Conservation (phyloP, 1,284 basidiomycete genomes). For the Boletus semigastroideus region DNA sequence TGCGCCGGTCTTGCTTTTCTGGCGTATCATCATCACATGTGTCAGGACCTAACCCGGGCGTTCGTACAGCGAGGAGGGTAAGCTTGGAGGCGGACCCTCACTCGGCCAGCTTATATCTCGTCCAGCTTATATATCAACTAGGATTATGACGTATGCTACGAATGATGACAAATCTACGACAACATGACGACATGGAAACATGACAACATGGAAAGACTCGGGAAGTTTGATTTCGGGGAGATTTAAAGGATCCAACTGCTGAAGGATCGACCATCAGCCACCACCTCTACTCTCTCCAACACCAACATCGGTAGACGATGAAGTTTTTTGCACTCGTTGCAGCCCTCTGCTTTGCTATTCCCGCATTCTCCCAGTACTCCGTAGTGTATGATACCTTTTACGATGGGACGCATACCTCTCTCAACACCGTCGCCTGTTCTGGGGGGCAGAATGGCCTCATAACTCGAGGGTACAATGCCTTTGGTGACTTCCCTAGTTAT, state of each 20-base stretch:
- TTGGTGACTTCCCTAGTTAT: conserved; percentile 47
- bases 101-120: too few relatives aligned
- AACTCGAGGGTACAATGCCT: conserved; percentile 42
- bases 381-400: conserved; percentile 32
- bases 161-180: too few relatives aligned
- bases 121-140: too few relatives aligned
- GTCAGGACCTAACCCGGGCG: too few relatives aligned
- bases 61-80: too few relatives aligned
- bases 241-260: too few relatives aligned
- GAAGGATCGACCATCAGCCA: background rate
- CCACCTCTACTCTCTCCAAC: background rate
- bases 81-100: too few relatives aligned
- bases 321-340: background rate
- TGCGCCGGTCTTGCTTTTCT: background rate
- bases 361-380: conserved; percentile 9
- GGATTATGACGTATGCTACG: too few relatives aligned
- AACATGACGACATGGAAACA: too few relatives aligned
- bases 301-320: conserved; percentile 12
- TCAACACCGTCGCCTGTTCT: conserved; percentile 47
- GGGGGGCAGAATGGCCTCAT: conserved; percentile 42
- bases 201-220: too few relatives aligned
- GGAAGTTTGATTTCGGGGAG: too few relatives aligned
- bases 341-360: conserved; percentile 5
- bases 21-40: background rate
- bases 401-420: conserved; percentile 35